Evolutionary conservation across 2,329 filamentous ascomycete genomes (phyloP), one percentile per base, ranked within the genome.

Genomic region (Aureobasidium sp.): DNA sequence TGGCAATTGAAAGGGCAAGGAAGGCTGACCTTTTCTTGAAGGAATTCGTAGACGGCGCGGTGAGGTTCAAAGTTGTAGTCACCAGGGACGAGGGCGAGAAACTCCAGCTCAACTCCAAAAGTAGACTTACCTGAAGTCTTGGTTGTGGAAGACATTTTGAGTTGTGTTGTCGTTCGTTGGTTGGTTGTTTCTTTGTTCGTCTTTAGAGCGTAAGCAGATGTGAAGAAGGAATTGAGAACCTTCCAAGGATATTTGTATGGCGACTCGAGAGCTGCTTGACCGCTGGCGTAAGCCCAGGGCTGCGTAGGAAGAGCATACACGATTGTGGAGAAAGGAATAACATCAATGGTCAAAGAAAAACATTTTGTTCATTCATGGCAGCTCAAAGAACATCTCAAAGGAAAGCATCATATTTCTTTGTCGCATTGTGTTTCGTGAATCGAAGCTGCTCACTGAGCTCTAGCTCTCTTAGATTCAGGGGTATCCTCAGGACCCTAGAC

Each of bases 91-190:
- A 60, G 7, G 6, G 47, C 57, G 45, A 60, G 15, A 14, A 60
- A 60, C n/a, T 60, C 45, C 8, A 60, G 7, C 25, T 60, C 57
- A 1, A 60, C 41, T 15, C 57, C 57, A 34, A 60, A 31, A 15
- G 45, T 60, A 14, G 42, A 48, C 55, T 58, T 42, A 58, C 55
- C 55, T 25, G 55, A 22, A 58, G 55, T 45, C 31, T 22, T 34
- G n/a, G 41, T 11, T 14, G 27, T 45, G 27, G 17, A 25, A 20
- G 42, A 29, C 53, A 57, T 57, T 2, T 9, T 57, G 3, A 17
- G 1, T 34, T 15, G 45, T 48, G 15, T n/a, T 45, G 39, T 57
- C 20, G 37, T 11, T 11, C 45, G 17, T 20, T 58, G n/a, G 7
- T 25, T 14, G 55, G 0, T 47, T 27, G 15, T 3, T 47, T 27